These are phyloP conservation scores for Clitopilus passeckerianus DNA, from an alignment of 768 basidiomycete genomes.

Conservation along the genomic window DNA sequence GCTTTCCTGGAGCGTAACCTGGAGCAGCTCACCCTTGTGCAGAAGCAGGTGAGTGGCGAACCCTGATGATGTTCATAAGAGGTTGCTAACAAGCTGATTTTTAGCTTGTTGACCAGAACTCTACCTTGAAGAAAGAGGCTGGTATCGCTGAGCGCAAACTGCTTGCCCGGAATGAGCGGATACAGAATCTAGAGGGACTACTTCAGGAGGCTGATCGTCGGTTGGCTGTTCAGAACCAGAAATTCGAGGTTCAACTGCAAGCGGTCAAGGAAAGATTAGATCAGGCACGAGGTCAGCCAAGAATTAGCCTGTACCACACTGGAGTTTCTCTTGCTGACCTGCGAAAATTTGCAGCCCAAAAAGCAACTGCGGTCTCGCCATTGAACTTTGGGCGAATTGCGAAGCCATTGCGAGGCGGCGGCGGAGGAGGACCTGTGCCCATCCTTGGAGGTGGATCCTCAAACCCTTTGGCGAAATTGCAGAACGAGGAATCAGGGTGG, in stretches of 20 bases:
- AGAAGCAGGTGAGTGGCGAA: constrained; percentile 75
- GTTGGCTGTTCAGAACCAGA: constrained; percentile 89
- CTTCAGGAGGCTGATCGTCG: constrained; percentile 93
- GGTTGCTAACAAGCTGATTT: constrained; percentile 9
- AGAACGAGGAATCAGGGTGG: constrained; percentile 76
- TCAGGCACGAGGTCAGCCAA: constrained; percentile 73
- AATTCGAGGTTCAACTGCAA: constrained; percentile 91
- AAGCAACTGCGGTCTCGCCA: constrained; percentile 61
- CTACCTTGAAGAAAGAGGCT: constrained; percentile 94
- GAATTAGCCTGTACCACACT: constrained; percentile 5
- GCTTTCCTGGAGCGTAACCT: constrained; percentile 96
- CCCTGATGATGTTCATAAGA: constrained; percentile 3
- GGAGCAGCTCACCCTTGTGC: constrained; percentile 90
- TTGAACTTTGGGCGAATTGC: constrained; percentile 93
- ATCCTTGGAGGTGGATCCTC: constrained; percentile 35
- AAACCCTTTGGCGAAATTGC: constrained; percentile 67
- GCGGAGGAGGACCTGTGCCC: constrained; percentile 49
- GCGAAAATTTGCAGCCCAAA: constrained; percentile 55
- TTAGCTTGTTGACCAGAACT: constrained; percentile 98
- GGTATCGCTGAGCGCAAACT: constrained; percentile 96
- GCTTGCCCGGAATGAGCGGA: constrained; percentile 93
- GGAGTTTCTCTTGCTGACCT: background rate
- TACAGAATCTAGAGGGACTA: constrained; percentile 91
- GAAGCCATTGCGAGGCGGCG: constrained; percentile 93
- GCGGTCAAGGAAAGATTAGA: constrained; percentile 89